Base-by-base conservation (phyloP, 768 basidiomycete species). In the Floccularia luteovirens region DNA sequence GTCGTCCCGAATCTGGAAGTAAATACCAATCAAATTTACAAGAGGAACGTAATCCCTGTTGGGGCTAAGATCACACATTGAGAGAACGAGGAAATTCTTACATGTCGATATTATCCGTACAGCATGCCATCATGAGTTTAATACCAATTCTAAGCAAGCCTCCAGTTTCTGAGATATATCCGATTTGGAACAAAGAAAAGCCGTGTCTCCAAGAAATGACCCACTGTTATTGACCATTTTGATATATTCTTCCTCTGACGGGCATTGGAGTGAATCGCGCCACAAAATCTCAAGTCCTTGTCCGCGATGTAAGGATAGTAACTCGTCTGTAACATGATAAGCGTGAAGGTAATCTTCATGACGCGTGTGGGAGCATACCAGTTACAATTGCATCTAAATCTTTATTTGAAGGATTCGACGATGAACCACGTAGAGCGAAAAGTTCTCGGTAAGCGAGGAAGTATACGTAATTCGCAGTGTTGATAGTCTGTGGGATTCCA, bases 1-100 rank as follows among this genome's bases (percentile, higher is more conserved):
- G 57, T 97, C 94, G 50, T 98, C 94, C n/a, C 92, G 67, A 49
- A 98, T 93, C 57, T 98, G 94, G 59, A 91, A 96, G 52, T 80
- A 86, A n/a, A 96, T 77, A 2, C 93, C 90, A 44, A 97, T 85
- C 7, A 96, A 74, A 57, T 96, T 96, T 46, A 94, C 88, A 1
- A 98, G 72, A 0, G 92, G 90, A 1, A 94, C 79, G 48, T 90
- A 96, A 58, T 97, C 80, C 7, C 90, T 96, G 43, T 12, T 8
- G 27, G 8, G 27, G 14, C 27, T 28, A 8, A n/a, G n/a, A n/a
- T 28, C 14, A 8, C 8, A 14, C 8, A 28, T 14, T 14, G 14
- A 28, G 27, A 28, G 27, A 14, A 8, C 14, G 14, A 28, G 27
- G 14, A 28, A 27, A 33, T 24, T 44, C 70, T 34, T 48, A 75